Conservation (phyloP, 441 rosid genomes). For the Euphorbia celastroides region DNA sequence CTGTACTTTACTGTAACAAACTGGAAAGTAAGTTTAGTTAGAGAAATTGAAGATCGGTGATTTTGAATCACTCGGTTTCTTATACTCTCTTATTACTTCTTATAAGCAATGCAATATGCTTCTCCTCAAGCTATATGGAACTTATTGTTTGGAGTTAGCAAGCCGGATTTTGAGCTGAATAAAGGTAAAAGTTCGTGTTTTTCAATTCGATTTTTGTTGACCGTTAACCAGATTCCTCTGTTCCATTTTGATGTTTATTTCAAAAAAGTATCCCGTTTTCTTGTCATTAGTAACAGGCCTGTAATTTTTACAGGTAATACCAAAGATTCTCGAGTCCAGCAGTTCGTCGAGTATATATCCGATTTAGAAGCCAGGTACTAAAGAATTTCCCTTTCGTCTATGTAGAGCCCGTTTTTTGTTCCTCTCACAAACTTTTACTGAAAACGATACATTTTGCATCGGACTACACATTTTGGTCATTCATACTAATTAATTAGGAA, state of each 20-base stretch:
- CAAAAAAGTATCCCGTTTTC: no score
- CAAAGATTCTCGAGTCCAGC: constrained; percentile 47
- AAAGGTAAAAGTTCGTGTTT: constrained; percentile 31
- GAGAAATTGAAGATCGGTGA: neutral
- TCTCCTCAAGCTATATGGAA: constrained; percentile 94
- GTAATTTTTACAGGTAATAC: constrained; percentile 41
- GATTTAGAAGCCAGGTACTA: constrained; percentile 73
- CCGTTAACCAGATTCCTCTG: constrained; percentile 2
- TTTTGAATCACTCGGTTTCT: neutral
- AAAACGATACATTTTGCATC: no score
- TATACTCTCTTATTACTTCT: constrained; percentile 7
- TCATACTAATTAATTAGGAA: no score
- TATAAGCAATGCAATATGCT: constrained; percentile 88
- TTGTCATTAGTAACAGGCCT: neutral
- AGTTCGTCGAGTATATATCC: constrained; percentile 68
- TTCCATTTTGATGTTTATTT: neutral
- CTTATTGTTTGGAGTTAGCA: constrained; percentile 53
- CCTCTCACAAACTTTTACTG: no score
- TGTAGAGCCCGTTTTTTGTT: no score
- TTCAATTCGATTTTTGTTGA: neutral
- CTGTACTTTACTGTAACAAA: constrained; percentile 50
- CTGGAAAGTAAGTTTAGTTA: constrained; percentile 63
- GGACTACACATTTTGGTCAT: no score
- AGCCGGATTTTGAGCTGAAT: constrained; percentile 43
- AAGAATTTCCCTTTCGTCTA: constrained; percentile 13